These are phyloP conservation scores for Scutellaria minor DNA, from an alignment of 257 asterid species.

Conservation along the genomic window DNA sequence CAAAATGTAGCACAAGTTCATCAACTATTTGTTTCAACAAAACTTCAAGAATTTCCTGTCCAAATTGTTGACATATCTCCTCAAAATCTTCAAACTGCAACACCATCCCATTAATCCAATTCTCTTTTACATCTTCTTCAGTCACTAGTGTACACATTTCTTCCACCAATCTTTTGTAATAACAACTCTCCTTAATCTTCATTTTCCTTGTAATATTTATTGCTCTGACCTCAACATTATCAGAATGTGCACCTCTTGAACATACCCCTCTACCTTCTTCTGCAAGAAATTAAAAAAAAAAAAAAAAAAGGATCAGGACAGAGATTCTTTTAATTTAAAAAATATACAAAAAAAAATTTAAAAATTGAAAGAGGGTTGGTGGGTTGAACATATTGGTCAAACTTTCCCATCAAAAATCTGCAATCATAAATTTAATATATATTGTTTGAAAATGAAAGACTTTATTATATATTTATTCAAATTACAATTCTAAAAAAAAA, in stretches of 20 bases:
- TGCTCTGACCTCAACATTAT: slow-evolving; percentile 17
- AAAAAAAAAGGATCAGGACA: no score
- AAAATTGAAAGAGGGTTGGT: no score
- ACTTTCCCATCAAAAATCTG: no score
- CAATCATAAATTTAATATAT: no score
- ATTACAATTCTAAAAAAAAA: no score
- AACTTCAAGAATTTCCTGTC: slow-evolving; percentile 48
- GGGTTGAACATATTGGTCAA: background rate
- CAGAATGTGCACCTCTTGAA: slow-evolving; percentile 15
- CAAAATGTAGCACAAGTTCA: slow-evolving; percentile 41
- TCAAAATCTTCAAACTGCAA: slow-evolving; percentile 43
- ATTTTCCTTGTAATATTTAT: slow-evolving; percentile 12
- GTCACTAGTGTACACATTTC: slow-evolving; percentile 40
- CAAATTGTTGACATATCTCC: slow-evolving; percentile 47
- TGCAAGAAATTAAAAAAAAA: background rate
- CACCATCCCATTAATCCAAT: slow-evolving; percentile 40
- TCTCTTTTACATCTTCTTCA: slow-evolving; percentile 44
- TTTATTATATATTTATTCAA: no score
- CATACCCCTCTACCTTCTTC: slow-evolving; percentile 20
- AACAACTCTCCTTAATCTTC: slow-evolving; percentile 32
- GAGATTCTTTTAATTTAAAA: no score
- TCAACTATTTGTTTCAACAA: slow-evolving; percentile 48
- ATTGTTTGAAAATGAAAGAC: no score
- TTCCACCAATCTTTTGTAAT: slow-evolving; percentile 38
- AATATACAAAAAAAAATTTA: background rate